Base-by-base conservation (phyloP, 345 rosid genomes). In the Arabidopsis suecica region DNA sequence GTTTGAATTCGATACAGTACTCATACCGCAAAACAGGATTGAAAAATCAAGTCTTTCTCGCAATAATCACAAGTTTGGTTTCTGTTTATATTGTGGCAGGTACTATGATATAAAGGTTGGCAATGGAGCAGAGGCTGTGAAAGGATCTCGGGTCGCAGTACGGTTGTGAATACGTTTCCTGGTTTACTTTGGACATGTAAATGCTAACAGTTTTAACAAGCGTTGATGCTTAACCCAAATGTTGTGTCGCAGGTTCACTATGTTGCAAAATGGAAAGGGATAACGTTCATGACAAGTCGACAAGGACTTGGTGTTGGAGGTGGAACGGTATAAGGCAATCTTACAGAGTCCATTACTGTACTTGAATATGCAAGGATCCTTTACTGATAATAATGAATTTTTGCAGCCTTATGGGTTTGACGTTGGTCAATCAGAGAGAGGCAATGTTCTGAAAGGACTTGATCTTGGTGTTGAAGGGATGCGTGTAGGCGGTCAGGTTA, bases 71-170 rank as follows among this genome's bases (percentile, higher is more conserved):
- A 40, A 55, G 42, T 76, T 49, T 30, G 40, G 69, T 32, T 42
- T 77, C 65, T 76, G 65, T 71, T 72, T 25, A 54, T 47, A 33
- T 30, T 69, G 54, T 65, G 79, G 61, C 77, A 94, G 98, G 90
- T 91, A 89, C 84, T 91, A 91, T 84, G 98, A 94, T 81, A 49
- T 94, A 71, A 94, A 88, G 78, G 96, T 89, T 47, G 98, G 98
- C 14, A 73, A 79, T 69, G 97, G 97, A 81, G 47, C 79, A 32
- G 79, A 85, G 76, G 97, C 98, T 41, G 88, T 77, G 65, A 91
- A 91, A 75, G 98, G 97, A 82, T 94, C 97, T 65, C 83, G 96
- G 86, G 96, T 94, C 86, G 98, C 98, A 88, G 96, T 94, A 94
- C 82, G 93, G 91, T 90, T 86, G 93, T 88, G 86, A 79, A 74